phyloP scores from a whole-genome alignment of 2,329 filamentous ascomycete genomes.

The Cladosporium austrohemisphaericum region DNA sequence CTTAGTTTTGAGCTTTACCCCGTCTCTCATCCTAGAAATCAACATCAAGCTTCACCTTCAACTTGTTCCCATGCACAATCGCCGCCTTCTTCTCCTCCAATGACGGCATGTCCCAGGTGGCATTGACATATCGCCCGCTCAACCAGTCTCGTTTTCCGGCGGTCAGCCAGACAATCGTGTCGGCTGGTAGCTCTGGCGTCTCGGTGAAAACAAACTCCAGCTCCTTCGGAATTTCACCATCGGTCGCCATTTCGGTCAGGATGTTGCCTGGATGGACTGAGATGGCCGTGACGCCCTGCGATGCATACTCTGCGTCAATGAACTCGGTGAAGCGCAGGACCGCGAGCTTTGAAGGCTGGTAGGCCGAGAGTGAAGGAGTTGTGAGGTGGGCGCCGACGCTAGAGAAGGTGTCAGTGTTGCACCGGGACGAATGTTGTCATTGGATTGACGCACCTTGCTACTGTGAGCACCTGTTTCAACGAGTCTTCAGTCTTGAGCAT shows the following conservation, averaged over 20 bases:
- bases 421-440: neutral
- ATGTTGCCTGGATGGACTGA: slow-evolving; percentile 40
- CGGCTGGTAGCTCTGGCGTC: slow-evolving; percentile 29
- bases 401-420: slow-evolving; percentile 33
- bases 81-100: slow-evolving; percentile 31
- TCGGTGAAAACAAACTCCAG: slow-evolving; percentile 27
- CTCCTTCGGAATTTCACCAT: slow-evolving; percentile 32
- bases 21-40: too few species aligned
- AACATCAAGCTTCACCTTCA: slow-evolving; percentile 29
- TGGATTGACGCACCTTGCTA: slow-evolving; percentile 26
- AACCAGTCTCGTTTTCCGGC: slow-evolving; percentile 36
- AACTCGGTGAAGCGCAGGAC: slow-evolving; percentile 51
- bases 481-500: slow-evolving; percentile 37
- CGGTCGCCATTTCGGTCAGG: slow-evolving; percentile 29
- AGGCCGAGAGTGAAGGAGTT: slow-evolving; percentile 44
- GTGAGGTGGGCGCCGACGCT: slow-evolving; percentile 43
- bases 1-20: too few species aligned
- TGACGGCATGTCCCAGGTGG: slow-evolving; percentile 40
- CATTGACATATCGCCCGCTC: slow-evolving; percentile 34
- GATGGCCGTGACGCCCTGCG: slow-evolving; percentile 41
- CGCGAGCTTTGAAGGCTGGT: slow-evolving; percentile 51
- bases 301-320: slow-evolving; percentile 49
- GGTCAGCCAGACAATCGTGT: slow-evolving; percentile 32
- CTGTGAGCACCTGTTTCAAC: slow-evolving; percentile 20
- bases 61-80: slow-evolving; percentile 32